Evolutionary conservation across 1,284 basidiomycete species (phyloP), one percentile per base, ranked within the genome.

Genomic region (Thecaphora thlaspeos): DNA sequence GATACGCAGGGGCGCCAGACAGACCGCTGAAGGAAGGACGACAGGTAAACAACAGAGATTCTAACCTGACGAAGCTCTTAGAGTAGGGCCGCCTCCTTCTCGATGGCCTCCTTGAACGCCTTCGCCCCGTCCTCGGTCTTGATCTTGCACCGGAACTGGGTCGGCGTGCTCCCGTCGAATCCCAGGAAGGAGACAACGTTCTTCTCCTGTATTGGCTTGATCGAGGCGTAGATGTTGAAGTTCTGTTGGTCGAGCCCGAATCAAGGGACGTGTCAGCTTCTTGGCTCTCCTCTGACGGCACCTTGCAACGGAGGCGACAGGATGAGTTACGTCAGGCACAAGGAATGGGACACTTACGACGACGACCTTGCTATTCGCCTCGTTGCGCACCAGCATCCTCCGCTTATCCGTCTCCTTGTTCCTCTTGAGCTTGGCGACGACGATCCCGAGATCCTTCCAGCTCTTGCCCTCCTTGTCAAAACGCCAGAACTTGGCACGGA

Each of bases 401-500:
- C 55, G 41, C 48, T 70, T 73, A 36, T 38, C 23, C 17, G 60
- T 64, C n/a, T 43, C 39, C 2, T 46, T 47, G 17, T 65, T 38
- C 44, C 55, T 56, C 54, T 75, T 75, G 62, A 75, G 46, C 28
- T 68, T 69, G 34, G 68, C 55, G 5, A 68, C 53, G 43, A 64
- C 68, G 7, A 75, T 52, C 18, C 73, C 73, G 12, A 75, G 55
- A 40, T 75, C 73, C 42, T 66, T 63, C 71, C 71, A 75, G 2
- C 43, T 26, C 37, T 64, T 60, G 19, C 60, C 52, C 4, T 38
- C 50, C 3, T 41, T 34, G 44, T 68, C 67, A 12, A 75, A 51
- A 19, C 61, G 57, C 73, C 73, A 75, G 44, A 75, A 53, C 45
- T 75, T 75, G 44, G 61, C 59, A 2, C 73, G 67, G 2, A 56